A percentile compares a stretch with the other conserved stretches of the same genome.
phyloP scores from a whole-genome alignment of 345 rosid species.

The Isatis tinctoria region DNA sequence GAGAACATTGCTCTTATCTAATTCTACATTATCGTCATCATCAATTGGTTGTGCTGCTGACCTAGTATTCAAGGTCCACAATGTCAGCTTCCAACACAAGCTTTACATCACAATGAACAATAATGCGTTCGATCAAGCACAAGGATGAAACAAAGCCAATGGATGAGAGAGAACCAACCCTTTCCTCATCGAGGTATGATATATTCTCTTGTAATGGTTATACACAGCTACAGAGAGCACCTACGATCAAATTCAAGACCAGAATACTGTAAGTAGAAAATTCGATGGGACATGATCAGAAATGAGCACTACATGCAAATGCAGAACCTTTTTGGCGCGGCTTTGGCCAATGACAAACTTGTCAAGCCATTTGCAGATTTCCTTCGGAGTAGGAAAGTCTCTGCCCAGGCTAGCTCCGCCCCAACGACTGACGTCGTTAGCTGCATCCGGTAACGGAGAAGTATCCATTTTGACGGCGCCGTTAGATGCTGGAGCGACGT shows the following conservation, averaged over 20 bases:
- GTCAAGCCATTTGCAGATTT: conserved; percentile 83
- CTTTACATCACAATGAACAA: neutral
- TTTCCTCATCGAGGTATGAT: conserved; percentile 53
- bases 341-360: conserved; percentile 85
- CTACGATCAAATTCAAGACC: conserved; percentile 38
- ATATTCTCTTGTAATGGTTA: conserved; percentile 92
- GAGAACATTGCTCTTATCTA: conserved; percentile 96
- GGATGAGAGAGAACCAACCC: conserved; percentile 53
- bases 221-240: conserved; percentile 93
- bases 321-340: conserved; percentile 73
- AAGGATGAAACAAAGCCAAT: neutral
- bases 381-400: conserved; percentile 90
- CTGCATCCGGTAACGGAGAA: conserved; percentile 39
- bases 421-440: conserved; percentile 45
- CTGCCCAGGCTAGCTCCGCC: conserved; percentile 86
- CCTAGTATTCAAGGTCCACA: conserved; percentile 58
- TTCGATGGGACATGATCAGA: neutral
- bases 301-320: neutral
- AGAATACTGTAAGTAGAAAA: neutral
- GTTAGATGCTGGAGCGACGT: conserved; percentile 58
- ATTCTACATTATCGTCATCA: conserved; percentile 75
- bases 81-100: conserved; percentile 29
- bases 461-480: conserved; percentile 57
- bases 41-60: conserved; percentile 64
- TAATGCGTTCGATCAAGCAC: neutral